Base-by-base conservation (phyloP, 495 filamentous ascomycete species). In the Aspergillus wentii region DNA sequence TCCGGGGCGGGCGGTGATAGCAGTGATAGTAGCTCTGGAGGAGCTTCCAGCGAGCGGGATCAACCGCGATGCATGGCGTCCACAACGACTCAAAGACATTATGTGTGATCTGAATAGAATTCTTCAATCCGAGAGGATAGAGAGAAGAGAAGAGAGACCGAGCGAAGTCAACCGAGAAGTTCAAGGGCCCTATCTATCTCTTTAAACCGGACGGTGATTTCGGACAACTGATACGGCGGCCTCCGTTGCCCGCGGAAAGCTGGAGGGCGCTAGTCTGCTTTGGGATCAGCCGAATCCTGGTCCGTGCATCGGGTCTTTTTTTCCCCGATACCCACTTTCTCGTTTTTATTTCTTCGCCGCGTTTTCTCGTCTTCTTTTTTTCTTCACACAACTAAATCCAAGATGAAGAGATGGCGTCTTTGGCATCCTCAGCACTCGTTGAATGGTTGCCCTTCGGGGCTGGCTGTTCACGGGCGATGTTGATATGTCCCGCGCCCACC, bases 371-470 rank as follows among this genome's bases (percentile, higher is more conserved):
- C 27, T 41, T 38, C 30, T 19, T 47, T 22, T 43, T 40, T 17
- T 40, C 35, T 38, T 68, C 64, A 69, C 68, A 72, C 68, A 72
- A 69, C 68, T 72, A 69, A 70, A 69, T 69, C 68, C 68, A 72
- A 72, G 53, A 72, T 72, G 68, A 72, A 67, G 68, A 72, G 59
- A 61, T 36, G 55, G 61, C 60, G 58, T 61, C n/a, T 55, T 46
- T 48, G 53, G 40, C 66, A 60, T 56, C 57, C 32, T 55, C 68
- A 70, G 66, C 56, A 62, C 67, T 71, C 67, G 62, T 59, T 57
- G 59, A 51, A 35, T 27, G 39, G 39, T 35, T 43, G 43, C 47
- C 49, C 36, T 43, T 44, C n/a, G n/a, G n/a, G 48, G 47, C 57
- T 52, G 55, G 38, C 33, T 37, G 41, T 58, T 54, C 63, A 62